Base-by-base conservation (phyloP, 73 alveolate species). In the Paraurostyla sp. region DNA sequence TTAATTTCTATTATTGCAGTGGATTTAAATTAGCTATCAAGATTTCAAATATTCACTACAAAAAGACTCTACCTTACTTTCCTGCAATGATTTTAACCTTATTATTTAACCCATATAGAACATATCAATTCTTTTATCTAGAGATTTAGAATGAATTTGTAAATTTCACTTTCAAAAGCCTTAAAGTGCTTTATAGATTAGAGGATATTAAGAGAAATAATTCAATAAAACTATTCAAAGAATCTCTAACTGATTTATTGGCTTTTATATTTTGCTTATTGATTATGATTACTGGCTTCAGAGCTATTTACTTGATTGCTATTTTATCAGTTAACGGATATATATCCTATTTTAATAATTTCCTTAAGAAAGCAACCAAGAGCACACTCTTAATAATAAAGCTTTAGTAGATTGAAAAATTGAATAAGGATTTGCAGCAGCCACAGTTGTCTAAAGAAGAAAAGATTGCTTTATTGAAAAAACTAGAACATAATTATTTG, bases 241-340 rank as follows among this genome's bases (percentile, higher is more conserved):
- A 73, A 29, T 30, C 65, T 11, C 71, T 73, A 3, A 73, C 71
- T 43, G 87, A 73, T 30, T 73, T 73, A 11, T 1, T 73, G 9
- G 43, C 87, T 27, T 50, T 73, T 45, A 27, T 73, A 3, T 4
- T 13, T 11, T 25, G 20, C 0, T 3, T 45, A 16, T 9, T 73
- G 56, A 73, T 73, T 6, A 43, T 25, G 23, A 9, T 73, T 13
- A 73, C 87, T 15, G 87, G 87, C 3, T 1, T 73, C 13, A 73
- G 87, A 45, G 36, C 54, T 9, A 23, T 73, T 11, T 73, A 73
- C 33, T 22, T 73, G 29, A 73, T 73, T 2, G 87, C 56, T 25
- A 73, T 73, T 4, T 45, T 73, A 11, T 73, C 87, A 29, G 87
- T 73, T 9, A 73, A 73, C 46, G 87, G 87, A 0, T 71, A 73